Evolutionary conservation across 805 yeast species (phyloP).

Genomic region (Sugiyamaella floridensis): DNA sequence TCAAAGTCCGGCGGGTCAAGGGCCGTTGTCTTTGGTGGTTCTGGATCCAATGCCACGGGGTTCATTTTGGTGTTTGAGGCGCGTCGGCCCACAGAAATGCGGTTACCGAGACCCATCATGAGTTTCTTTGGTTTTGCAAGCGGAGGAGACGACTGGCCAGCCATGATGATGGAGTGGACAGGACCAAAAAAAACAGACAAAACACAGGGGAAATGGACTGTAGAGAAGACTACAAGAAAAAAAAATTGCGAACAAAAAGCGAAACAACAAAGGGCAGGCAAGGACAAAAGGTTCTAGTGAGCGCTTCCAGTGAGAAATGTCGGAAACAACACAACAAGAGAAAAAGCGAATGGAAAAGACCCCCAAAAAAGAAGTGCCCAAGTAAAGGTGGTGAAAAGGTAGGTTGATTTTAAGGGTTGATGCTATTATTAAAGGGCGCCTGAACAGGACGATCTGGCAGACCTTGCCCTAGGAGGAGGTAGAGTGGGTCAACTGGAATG

Average conservation of each 20-base stretch:
- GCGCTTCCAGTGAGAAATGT: too few relatives aligned
- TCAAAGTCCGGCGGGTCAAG: background rate
- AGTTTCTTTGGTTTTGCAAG: conserved; percentile 2
- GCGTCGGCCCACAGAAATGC: background rate
- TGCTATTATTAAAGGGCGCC: background rate
- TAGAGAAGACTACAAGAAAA: background rate
- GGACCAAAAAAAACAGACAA: background rate
- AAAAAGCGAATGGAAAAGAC: background rate
- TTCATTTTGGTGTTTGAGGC: background rate
- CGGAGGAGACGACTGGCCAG: background rate
- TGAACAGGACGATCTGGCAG: background rate
- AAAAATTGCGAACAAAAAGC: too few relatives aligned
- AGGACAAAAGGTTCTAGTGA: too few relatives aligned
- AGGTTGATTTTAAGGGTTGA: background rate
- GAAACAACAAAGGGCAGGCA: too few relatives aligned
- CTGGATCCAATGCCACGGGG: background rate
- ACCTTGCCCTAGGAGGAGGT: background rate
- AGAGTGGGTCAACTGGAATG: too few relatives aligned
- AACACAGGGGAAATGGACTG: background rate
- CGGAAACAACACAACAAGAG: background rate
- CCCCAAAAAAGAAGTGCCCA: background rate
- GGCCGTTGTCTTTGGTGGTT: background rate
- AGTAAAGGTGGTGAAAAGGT: background rate
- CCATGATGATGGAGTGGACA: background rate
- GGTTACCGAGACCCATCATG: conserved; percentile 8